Evolutionary conservation across 805 yeast species (phyloP).

Genomic region (Clavispora carvajalis): DNA sequence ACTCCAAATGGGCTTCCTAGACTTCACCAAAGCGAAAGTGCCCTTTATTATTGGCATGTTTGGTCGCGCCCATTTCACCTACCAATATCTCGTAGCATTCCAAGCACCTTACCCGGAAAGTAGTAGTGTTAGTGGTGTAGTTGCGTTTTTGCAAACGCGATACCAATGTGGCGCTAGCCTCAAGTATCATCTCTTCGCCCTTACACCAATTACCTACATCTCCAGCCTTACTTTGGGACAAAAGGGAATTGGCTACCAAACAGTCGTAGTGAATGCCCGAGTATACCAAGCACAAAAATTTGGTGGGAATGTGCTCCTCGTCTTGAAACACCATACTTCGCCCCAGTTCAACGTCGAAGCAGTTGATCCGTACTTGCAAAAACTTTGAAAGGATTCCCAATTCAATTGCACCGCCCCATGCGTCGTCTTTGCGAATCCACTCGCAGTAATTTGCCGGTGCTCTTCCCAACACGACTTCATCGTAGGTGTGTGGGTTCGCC

Average conservation of each 20-base stretch:
- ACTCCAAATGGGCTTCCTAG: constrained; percentile 4
- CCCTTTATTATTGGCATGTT: constrained; percentile 59
- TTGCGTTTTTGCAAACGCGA: constrained; percentile 43
- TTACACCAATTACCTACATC: constrained; percentile 42
- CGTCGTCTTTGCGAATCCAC: constrained; percentile 56
- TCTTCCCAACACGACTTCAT: constrained; percentile 54
- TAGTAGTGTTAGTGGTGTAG: constrained; percentile 61
- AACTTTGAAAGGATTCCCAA: constrained; percentile 54
- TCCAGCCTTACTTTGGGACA: constrained; percentile 19
- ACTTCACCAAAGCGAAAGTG: constrained; percentile 62
- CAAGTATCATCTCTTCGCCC: constrained; percentile 28
- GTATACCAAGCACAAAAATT: constrained; percentile 53
- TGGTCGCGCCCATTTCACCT: constrained; percentile 62
- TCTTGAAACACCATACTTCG: constrained; percentile 47
- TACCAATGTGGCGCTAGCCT: constrained; percentile 37
- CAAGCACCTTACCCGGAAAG: constrained; percentile 52
- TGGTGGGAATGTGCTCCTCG: constrained; percentile 28
- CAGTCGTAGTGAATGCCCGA: constrained; percentile 71
- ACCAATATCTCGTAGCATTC: constrained; percentile 46
- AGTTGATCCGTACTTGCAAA: constrained; percentile 47
- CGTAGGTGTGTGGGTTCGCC: constrained; percentile 37
- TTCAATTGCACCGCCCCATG: constrained; percentile 88
- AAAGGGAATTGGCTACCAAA: constrained; percentile 29
- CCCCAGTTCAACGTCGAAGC: constrained; percentile 62
- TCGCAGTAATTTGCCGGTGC: constrained; percentile 42